A percentile compares a stretch with the other conserved stretches of the same genome.
Evolutionary conservation across 2,329 filamentous ascomycete genomes (phyloP).

Genomic region (Sclerotinia nivalis): DNA sequence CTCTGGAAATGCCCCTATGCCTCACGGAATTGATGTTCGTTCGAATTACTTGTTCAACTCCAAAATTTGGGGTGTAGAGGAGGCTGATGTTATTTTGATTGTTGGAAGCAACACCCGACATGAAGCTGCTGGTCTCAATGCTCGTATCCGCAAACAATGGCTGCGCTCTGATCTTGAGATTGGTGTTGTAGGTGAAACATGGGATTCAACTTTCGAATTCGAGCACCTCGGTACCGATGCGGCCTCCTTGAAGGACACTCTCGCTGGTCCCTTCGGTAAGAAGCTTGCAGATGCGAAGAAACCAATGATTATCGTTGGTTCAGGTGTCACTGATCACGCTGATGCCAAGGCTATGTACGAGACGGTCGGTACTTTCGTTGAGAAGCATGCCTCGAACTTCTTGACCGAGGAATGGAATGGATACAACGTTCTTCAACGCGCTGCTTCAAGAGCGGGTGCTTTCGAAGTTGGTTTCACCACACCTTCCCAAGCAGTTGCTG

Average conservation of each 20-base stretch:
- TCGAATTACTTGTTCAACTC: slow-evolving; percentile 98
- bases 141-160: slow-evolving; percentile 97
- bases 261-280: slow-evolving; percentile 88
- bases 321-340: slow-evolving; percentile 83
- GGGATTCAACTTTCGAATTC: slow-evolving; percentile 93
- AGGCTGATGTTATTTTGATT: slow-evolving; percentile 87
- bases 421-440: slow-evolving; percentile 93
- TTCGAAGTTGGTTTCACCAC: slow-evolving; percentile 95
- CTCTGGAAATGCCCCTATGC: slow-evolving; percentile 76
- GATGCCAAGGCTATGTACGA: slow-evolving; percentile 95
- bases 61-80: slow-evolving; percentile 88
- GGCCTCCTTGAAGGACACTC: slow-evolving; percentile 77
- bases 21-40: slow-evolving; percentile 90
- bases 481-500: slow-evolving; percentile 76
- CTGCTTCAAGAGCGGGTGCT: slow-evolving; percentile 87
- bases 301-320: slow-evolving; percentile 96
- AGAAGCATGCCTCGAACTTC: slow-evolving; percentile 91
- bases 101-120: slow-evolving; percentile 94
- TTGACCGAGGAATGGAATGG: slow-evolving; percentile 90
- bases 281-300: slow-evolving; percentile 84
- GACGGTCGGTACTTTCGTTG: slow-evolving; percentile 83
- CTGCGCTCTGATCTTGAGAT: slow-evolving; percentile 92
- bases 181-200: slow-evolving; percentile 85
- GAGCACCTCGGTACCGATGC: slow-evolving; percentile 83
- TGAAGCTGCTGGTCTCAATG: slow-evolving; percentile 93